Percentiles rank a stretch among this genome's conserved stretches.
phyloP scores from a whole-genome alignment of 2,329 filamentous ascomycete genomes.

The Corniculantispora saksenae region DNA sequence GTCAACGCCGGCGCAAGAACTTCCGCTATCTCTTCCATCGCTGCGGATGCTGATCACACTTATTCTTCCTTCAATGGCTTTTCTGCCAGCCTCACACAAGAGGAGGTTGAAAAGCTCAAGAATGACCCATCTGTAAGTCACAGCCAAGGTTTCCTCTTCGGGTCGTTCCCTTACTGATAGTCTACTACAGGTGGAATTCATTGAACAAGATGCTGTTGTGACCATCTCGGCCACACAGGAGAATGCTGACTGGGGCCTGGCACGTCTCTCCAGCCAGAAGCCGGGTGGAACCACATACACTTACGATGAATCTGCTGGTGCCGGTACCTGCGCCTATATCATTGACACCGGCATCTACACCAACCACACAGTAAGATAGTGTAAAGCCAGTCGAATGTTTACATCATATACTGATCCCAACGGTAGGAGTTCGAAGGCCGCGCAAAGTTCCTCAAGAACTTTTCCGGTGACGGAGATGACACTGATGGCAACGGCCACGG shows the following conservation, averaged over 20 bases:
- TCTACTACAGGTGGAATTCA: conserved; percentile 31
- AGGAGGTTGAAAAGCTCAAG: conserved; percentile 19
- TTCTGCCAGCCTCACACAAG: conserved; percentile 19
- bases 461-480: conserved; percentile 20
- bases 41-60: conserved; percentile 12
- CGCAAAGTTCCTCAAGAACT: conserved; percentile 21
- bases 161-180: too few relatives aligned
- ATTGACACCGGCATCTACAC: conserved; percentile 30
- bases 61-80: conserved; percentile 22
- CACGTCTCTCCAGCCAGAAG: conserved; percentile 24
- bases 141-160: background rate
- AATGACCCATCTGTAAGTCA: conserved; percentile 21
- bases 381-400: too few relatives aligned
- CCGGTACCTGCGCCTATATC: conserved; percentile 29
- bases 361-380: conserved; percentile 29
- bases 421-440: conserved; percentile 26
- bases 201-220: conserved; percentile 38
- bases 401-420: background rate
- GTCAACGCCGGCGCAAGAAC: conserved; percentile 13
- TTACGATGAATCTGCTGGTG: conserved; percentile 26
- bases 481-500: conserved; percentile 40
- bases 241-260: conserved; percentile 26
- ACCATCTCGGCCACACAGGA: conserved; percentile 21
- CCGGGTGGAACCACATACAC: conserved; percentile 22
- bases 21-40: conserved; percentile 22